Evolutionary conservation across 2,329 filamentous ascomycete species (phyloP), one percentile per base, ranked within the genome.

Genomic region (Phialophora verrucosa): DNA sequence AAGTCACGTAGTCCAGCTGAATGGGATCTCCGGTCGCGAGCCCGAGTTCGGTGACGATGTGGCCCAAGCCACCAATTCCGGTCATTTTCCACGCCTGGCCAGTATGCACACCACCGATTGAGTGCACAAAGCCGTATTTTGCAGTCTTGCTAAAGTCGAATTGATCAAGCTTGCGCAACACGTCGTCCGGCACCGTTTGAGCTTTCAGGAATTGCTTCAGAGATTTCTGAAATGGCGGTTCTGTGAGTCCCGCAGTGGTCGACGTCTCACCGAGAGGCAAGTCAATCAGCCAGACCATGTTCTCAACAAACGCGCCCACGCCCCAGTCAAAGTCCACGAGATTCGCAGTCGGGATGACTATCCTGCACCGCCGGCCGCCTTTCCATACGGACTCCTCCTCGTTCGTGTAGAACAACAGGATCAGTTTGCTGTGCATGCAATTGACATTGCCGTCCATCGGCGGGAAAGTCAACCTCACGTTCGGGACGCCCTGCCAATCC

Each of bases 361-460:
- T 83, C 6, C 95, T 87, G 57, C 71, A 73, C 55, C 70, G 60
- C 25, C 49, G 51, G 8, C 67, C 59, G 42, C 14, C n/a, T 35
- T 47, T 20, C 57, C 27, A 20, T 27, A 32, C 35, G 17, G 38
- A 20, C 14, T 23, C 49, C n/a, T 23, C 49, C 23, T 59, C 20
- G 27, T 57, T 59, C n/a, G 63, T 56, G 72, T 92, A 91, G 73
- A 93, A 94, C n/a, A 98, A 83, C 1, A 98, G 79, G 85, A 96
- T 93, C 51, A 98, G 82, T 76, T 99, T 98, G 58, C 92, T 96
- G 78, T 98, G 95, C 93, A 98, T 97, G 73, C 85, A 88, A 27
- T 88, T 90, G 5, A 87, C 79, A 55, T 86, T 82, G 1, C 87
- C 86, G 49, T 87, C 82, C 91, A 97, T 94, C 1, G 85, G 85